Conservation (phyloP, 2,329 filamentous ascomycete species). For the Cordyceps tenuipes region DNA sequence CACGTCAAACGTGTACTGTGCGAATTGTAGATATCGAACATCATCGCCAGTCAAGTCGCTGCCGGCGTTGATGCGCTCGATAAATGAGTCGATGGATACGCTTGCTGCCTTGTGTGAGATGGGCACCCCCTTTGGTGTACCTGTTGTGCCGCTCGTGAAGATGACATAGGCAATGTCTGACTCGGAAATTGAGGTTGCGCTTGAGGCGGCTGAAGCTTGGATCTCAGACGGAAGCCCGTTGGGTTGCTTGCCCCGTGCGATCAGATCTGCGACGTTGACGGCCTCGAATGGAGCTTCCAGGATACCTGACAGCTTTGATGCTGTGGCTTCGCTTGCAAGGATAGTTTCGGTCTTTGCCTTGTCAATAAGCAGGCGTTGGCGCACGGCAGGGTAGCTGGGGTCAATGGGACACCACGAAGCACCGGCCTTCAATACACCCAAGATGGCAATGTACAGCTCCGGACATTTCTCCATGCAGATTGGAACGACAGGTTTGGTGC, state of each 20-base stretch:
- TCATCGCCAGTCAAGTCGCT: not conserved
- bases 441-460: not conserved
- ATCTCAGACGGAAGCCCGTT: not conserved
- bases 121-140: not conserved
- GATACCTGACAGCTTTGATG: not conserved
- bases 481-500: not conserved
- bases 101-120: not conserved
- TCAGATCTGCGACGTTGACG: not conserved
- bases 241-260: not conserved
- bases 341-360: not conserved
- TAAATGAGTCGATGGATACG: not conserved
- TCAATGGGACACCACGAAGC: constrained; percentile 1
- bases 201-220: not conserved
- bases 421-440: not conserved
- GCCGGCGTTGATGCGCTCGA: not conserved
- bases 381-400: not conserved
- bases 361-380: not conserved
- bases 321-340: not conserved
- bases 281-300: not conserved
- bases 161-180: constrained; percentile 2
- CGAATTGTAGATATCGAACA: not conserved
- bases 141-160: not conserved
- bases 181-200: not conserved
- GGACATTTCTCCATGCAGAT: constrained; percentile 4
- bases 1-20: constrained; percentile 1